Conservation (phyloP, 1,284 basidiomycete genomes). For the Ustanciosporium gigantosporum region DNA sequence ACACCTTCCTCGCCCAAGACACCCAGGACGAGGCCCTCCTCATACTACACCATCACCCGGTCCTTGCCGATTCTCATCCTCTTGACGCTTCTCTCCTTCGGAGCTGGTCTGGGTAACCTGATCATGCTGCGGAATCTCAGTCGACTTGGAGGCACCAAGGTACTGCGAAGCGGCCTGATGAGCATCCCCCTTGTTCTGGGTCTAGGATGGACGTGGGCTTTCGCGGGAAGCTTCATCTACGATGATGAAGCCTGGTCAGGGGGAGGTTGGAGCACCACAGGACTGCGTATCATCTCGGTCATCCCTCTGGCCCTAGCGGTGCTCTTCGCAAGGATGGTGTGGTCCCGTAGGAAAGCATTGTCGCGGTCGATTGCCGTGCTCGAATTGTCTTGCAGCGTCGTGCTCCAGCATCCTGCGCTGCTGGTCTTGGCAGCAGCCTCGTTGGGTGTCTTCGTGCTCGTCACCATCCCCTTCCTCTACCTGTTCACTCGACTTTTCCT, state of each 20-base stretch:
- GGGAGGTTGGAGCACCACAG: conserved; percentile 79
- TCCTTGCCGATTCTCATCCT: conserved; percentile 81
- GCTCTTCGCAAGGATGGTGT: conserved; percentile 73
- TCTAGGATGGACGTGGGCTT: conserved; percentile 81
- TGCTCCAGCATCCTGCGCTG: conserved; percentile 78
- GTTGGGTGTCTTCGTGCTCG: conserved; percentile 72
- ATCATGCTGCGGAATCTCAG: conserved; percentile 41
- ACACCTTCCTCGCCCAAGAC: conserved; percentile 32
- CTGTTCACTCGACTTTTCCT: conserved; percentile 73
- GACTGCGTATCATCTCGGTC: conserved; percentile 78
- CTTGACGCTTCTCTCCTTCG: conserved; percentile 75
- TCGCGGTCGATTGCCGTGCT: conserved; percentile 73
- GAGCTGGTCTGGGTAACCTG: conserved; percentile 72
- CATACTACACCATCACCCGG: conserved; percentile 68
- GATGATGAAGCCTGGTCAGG: conserved; percentile 69
- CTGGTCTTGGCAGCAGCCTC: conserved; percentile 78
- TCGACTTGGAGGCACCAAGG: conserved; percentile 36
- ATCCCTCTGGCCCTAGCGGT: conserved; percentile 74
- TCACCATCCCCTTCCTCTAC: conserved; percentile 80
- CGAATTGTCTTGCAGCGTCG: conserved; percentile 75
- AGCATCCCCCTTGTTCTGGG: conserved; percentile 74
- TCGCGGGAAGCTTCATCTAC: conserved; percentile 86
- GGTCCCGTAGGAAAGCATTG: conserved; percentile 68
- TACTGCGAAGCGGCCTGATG: conserved; percentile 40
- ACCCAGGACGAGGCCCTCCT: conserved; percentile 47